Conservation (phyloP, 164 flowering plant genomes). For the Vitis cinerea region DNA sequence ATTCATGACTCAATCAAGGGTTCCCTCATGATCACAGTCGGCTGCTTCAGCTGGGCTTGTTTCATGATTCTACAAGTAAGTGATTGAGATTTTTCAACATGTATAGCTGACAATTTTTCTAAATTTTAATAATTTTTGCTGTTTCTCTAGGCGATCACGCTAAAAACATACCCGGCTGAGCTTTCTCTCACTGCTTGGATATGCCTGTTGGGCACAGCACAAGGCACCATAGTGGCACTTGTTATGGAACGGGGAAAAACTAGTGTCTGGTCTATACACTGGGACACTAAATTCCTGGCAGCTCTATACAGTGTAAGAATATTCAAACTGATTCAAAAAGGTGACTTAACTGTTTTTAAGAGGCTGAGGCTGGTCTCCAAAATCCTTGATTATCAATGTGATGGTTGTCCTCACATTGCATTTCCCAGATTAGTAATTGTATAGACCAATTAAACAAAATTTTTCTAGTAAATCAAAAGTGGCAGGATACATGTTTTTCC, state of each 20-base stretch:
- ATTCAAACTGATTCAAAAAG: background rate
- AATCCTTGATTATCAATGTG: background rate
- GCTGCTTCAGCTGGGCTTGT: slow-evolving; percentile 62
- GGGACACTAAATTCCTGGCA: slow-evolving; percentile 51
- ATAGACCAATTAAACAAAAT: no score
- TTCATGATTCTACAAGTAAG: slow-evolving; percentile 56
- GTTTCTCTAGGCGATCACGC: slow-evolving; percentile 47
- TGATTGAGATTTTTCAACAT: background rate
- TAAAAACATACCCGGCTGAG: slow-evolving; percentile 62
- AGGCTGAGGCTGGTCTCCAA: background rate
- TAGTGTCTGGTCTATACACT: slow-evolving; percentile 44
- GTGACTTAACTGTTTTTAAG: background rate
- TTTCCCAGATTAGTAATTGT: background rate
- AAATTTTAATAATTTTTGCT: background rate
- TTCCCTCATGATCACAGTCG: slow-evolving; percentile 48
- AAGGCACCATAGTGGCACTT: slow-evolving; percentile 46
- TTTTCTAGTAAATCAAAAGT: no score
- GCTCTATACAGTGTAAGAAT: slow-evolving; percentile 60
- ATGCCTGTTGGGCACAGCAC: slow-evolving; percentile 53
- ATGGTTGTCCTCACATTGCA: background rate
- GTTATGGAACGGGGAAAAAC: slow-evolving; percentile 53
- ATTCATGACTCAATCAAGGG: slow-evolving; percentile 45
- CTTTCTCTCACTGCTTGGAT: slow-evolving; percentile 74
- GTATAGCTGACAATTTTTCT: background rate
- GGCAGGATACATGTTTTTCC: background rate